Evolutionary conservation across 2,329 filamentous ascomycete genomes (phyloP).

Genomic region (Fusarium redolens): DNA sequence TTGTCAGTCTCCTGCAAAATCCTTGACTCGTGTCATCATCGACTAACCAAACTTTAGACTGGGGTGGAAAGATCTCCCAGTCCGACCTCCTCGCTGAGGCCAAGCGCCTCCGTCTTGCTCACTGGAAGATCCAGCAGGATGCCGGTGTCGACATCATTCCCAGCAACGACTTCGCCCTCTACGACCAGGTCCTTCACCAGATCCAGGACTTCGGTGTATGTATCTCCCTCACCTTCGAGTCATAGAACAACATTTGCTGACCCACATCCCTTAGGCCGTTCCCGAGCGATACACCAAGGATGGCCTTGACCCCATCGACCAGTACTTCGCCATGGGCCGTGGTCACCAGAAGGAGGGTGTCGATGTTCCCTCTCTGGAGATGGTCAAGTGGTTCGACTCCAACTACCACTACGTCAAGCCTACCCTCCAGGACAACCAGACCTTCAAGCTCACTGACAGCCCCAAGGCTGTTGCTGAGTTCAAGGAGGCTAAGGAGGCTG

Average conservation of each 20-base stretch:
- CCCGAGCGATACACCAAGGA: slow-evolving; percentile 94
- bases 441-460: slow-evolving; percentile 86
- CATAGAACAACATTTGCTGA: slow-evolving; percentile 20
- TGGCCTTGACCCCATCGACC: slow-evolving; percentile 87
- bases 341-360: slow-evolving; percentile 95
- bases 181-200: slow-evolving; percentile 97
- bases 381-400: slow-evolving; percentile 99
- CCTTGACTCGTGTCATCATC: slow-evolving; percentile 49
- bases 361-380: slow-evolving; percentile 94
- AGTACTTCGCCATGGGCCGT: slow-evolving; percentile 99
- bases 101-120: slow-evolving; percentile 94
- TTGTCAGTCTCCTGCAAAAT: slow-evolving; percentile 63
- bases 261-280: slow-evolving; percentile 69
- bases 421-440: slow-evolving; percentile 95
- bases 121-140: slow-evolving; percentile 99
- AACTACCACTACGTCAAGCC: slow-evolving; percentile 99
- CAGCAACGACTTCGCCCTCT: slow-evolving; percentile 99
- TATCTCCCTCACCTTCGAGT: slow-evolving; percentile 33
- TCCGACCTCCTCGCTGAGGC: slow-evolving; percentile 92
- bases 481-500: slow-evolving; percentile 97
- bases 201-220: slow-evolving; percentile 97
- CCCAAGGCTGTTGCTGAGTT: slow-evolving; percentile 97
- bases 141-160: slow-evolving; percentile 97
- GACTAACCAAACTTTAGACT: slow-evolving; percentile 60
- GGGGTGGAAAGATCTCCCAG: slow-evolving; percentile 93